Base-by-base conservation (phyloP, 2,329 filamentous ascomycete species). In the Fusarium palustre region DNA sequence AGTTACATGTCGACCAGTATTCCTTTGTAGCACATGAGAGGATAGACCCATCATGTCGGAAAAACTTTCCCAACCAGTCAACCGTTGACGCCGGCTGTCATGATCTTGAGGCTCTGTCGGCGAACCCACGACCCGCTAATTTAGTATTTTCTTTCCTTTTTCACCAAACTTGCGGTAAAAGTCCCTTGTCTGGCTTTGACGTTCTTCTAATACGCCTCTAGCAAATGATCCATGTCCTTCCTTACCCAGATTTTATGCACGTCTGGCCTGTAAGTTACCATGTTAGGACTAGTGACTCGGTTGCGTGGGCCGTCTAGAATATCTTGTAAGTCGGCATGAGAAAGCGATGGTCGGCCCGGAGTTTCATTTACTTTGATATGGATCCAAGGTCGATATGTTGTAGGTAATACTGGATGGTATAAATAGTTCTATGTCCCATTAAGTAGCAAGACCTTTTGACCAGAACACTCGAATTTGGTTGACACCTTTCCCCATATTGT, bases 221-320 rank as follows among this genome's bases (percentile, higher is more conserved):
- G 22, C 7, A 45, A 33, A 28, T 55, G 61, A 60, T 64, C 64
- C 60, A 59, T 30, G 55, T 55, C 41, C 60, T 47, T 45, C 31
- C 33, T 64, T 67, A 59, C 61, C 61, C 59, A 71, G 49, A 55
- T 59, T 67, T 69, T 67, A 60, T 64, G 68, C 68, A 70, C 58
- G 64, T 66, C 59, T 70, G 59, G 67, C 50, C 61, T 48, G 48
- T 66, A 60, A 30, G 39, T 64, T 69, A 33, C 62, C 65, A 41
- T 58, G 43, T 57, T 46, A 58, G 59, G 67, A 71, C 64, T 72
- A 69, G 64, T 43, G 18, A 39, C 20, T 52, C 69, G 58, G 70
- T 46, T 58, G 53, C 58, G 48, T 59, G 57, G 66, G 54, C 64
- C 64, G 45, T n/a, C 12, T 30, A 55, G 55, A 45, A 52, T 28